phyloP scores from a whole-genome alignment of 768 basidiomycete genomes.

The Sarcodon sp. region DNA sequence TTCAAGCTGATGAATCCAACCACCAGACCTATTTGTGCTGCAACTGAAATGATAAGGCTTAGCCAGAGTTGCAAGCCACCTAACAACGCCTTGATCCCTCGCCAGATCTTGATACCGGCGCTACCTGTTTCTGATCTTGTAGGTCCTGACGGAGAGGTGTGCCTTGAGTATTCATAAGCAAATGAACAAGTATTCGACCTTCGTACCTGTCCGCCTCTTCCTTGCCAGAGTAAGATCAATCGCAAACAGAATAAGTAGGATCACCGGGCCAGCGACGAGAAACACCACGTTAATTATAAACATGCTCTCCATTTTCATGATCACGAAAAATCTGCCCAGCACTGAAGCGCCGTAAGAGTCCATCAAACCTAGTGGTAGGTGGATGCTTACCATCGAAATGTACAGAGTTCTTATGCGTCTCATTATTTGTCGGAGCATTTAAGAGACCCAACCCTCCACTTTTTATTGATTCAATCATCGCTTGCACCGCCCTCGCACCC shows the following conservation, averaged over 20 bases:
- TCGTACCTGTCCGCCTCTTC: conserved; percentile 9
- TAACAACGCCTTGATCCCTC: conserved; percentile 22
- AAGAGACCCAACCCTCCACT: conserved; percentile 44
- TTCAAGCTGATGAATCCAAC: conserved; percentile 41
- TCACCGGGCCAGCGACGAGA: conserved; percentile 50
- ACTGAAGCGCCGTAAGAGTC: conserved; percentile 25
- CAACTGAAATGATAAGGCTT: conserved; percentile 31
- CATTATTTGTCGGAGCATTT: conserved; percentile 19
- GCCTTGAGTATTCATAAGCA: conserved; percentile 2
- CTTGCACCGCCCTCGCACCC: conserved; percentile 50
- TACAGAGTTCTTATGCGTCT: conserved; percentile 24
- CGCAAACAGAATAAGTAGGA: conserved; percentile 31
- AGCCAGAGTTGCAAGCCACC: conserved; percentile 53
- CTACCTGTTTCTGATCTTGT: not conserved
- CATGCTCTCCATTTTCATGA: conserved; percentile 39
- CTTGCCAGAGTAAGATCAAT: conserved; percentile 16
- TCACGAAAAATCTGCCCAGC: conserved; percentile 38
- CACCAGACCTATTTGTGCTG: conserved; percentile 34
- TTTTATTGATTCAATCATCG: conserved; percentile 59
- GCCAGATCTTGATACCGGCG: conserved; percentile 14
- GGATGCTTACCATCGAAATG: conserved; percentile 60
- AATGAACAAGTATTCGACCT: not conserved
- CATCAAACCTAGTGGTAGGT: not conserved
- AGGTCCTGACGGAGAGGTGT: not conserved
- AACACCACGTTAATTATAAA: conserved; percentile 45